Conservation (phyloP, 2,329 filamentous ascomycete genomes). For the Hymenoscyphus linearis region DNA sequence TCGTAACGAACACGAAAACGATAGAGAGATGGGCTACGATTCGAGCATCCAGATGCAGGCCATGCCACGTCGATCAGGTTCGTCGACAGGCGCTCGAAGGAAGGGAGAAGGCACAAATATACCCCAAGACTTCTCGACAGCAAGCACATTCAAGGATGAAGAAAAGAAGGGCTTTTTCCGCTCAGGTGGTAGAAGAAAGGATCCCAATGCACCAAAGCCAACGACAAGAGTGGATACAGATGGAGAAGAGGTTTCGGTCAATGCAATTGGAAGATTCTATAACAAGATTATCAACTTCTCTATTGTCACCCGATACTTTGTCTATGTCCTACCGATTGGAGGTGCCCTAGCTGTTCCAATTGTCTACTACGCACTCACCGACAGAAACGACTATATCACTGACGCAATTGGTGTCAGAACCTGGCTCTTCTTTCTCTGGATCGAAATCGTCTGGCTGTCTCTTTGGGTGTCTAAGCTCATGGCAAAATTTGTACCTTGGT, state of each 20-base stretch:
- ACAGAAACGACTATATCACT: slow-evolving; percentile 24
- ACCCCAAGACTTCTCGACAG: background rate
- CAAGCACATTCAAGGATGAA: slow-evolving; percentile 7
- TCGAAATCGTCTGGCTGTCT: slow-evolving; percentile 62
- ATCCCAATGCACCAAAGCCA: slow-evolving; percentile 34
- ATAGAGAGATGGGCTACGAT: slow-evolving; percentile 20
- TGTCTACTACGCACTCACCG: slow-evolving; percentile 37
- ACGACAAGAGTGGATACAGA: slow-evolving; percentile 34
- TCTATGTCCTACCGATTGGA: slow-evolving; percentile 61
- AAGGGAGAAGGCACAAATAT: slow-evolving; percentile 33
- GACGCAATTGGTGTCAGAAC: slow-evolving; percentile 42
- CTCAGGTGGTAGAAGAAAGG: slow-evolving; percentile 32
- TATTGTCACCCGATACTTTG: slow-evolving; percentile 57
- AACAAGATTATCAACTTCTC: slow-evolving; percentile 58
- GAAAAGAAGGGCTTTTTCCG: slow-evolving; percentile 15
- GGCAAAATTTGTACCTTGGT: slow-evolving; percentile 52
- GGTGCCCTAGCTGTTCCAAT: slow-evolving; percentile 56
- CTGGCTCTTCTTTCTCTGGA: slow-evolving; percentile 61
- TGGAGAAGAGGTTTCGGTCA: slow-evolving; percentile 51
- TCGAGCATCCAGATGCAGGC: slow-evolving; percentile 49
- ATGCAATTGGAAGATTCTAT: slow-evolving; percentile 60
- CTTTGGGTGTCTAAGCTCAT: slow-evolving; percentile 64
- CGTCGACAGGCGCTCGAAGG: slow-evolving; percentile 50
- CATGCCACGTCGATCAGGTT: slow-evolving; percentile 42
- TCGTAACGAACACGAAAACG: slow-evolving; percentile 6